Percentiles rank a stretch among this genome's conserved stretches.
These are phyloP conservation scores for Auriculariales sp. DNA, from an alignment of 768 basidiomycete species.

Conservation along the genomic window DNA sequence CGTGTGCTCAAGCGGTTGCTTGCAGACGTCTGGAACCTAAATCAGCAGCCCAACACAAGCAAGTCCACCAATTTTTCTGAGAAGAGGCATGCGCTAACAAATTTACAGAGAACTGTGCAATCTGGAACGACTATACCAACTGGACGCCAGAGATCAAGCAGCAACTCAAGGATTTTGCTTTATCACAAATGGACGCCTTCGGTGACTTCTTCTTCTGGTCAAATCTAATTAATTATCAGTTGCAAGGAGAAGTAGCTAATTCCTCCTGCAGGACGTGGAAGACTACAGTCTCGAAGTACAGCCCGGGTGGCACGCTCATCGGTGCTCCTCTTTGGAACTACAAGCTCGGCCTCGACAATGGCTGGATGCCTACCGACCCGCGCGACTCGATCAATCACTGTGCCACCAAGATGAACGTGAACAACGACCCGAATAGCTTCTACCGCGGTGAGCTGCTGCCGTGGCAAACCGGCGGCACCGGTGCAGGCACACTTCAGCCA, in stretches of 20 bases:
- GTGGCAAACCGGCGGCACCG: constrained; percentile 69
- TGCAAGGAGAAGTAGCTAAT: no score
- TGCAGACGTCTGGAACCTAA: constrained; percentile 1
- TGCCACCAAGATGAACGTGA: constrained; percentile 22
- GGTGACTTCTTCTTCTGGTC: constrained; percentile 99
- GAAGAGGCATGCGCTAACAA: constrained; percentile 62
- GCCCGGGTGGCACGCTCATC: constrained; percentile 10
- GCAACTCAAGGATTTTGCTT: constrained; percentile 52
- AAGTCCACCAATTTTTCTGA: constrained; percentile 46
- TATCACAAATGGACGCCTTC: constrained; percentile 85
- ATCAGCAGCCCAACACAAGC: constrained; percentile 20
- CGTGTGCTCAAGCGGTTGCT: no score
- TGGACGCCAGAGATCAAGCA: constrained; percentile 50
- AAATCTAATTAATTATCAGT: no score
- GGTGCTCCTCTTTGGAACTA: constrained; percentile 64
- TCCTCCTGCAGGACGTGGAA: constrained; percentile 99
- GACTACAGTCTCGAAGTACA: constrained; percentile 3
- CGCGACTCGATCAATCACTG: constrained; percentile 62
- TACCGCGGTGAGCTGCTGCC: constrained; percentile 46
- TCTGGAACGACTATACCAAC: constrained; percentile 60
- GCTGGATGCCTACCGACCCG: constrained; percentile 90
- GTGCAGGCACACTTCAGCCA: constrained; percentile 52
- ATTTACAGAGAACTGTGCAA: constrained; percentile 64
- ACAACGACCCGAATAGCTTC: constrained; percentile 23
- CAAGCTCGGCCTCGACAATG: constrained; percentile 74